These are phyloP conservation scores for Trichoderma sp. DNA, from an alignment of 2,329 filamentous ascomycete species.

Conservation along the genomic window DNA sequence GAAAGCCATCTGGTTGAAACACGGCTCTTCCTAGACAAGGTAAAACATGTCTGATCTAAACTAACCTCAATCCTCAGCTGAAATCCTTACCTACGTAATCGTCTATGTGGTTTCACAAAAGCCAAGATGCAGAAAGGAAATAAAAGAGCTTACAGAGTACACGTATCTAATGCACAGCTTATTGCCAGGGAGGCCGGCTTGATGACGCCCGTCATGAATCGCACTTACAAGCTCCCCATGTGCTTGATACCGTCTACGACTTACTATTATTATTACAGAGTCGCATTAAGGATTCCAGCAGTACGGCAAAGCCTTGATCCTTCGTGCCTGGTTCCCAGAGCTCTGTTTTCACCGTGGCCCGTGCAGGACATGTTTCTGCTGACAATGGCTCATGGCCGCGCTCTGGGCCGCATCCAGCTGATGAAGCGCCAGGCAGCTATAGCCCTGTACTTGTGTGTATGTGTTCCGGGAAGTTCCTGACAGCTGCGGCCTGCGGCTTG, in stretches of 20 bases:
- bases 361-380: neutral
- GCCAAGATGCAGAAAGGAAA: neutral
- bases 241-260: neutral
- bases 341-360: neutral
- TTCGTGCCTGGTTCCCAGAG: neutral
- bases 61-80: neutral
- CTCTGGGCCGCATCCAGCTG: neutral
- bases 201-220: neutral
- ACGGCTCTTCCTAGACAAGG: neutral
- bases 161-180: neutral
- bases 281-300: neutral
- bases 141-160: neutral
- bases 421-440: neutral
- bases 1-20: neutral
- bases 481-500: neutral
- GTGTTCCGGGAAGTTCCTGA: neutral
- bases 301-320: neutral
- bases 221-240: neutral
- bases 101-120: neutral
- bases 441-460: neutral
- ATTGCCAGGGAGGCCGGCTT: neutral
- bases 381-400: neutral
- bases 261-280: neutral
- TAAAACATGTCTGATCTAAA: neutral
- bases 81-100: neutral